Evolutionary conservation across 2,329 filamentous ascomycete genomes (phyloP).

Genomic region (Neonectria magnoliae): DNA sequence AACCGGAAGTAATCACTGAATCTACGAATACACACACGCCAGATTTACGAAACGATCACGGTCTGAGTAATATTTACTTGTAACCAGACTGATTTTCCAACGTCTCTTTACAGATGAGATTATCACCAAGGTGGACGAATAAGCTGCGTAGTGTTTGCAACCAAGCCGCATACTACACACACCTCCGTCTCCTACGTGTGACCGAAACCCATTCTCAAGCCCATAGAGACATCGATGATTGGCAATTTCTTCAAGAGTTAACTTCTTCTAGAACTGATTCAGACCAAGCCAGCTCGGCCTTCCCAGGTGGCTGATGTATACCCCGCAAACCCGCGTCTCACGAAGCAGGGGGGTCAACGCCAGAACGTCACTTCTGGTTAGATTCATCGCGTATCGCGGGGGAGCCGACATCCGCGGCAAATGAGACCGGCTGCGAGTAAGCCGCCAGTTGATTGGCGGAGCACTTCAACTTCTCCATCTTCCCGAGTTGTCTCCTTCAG

Average conservation of each 20-base stretch:
- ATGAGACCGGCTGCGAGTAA: conserved; percentile 21
- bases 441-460: conserved; percentile 13
- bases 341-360: background rate
- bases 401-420: conserved; percentile 14
- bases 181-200: conserved; percentile 4
- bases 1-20: background rate
- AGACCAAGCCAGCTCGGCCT: background rate
- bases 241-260: background rate
- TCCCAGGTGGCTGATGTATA: background rate
- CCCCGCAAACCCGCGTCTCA: conserved; percentile 24
- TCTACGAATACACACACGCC: too few species aligned
- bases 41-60: background rate
- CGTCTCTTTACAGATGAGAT: background rate
- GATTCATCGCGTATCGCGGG: conserved; percentile 23
- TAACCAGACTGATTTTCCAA: background rate
- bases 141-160: background rate
- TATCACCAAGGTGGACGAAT: background rate
- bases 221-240: conserved; percentile 6
- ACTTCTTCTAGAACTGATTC: background rate
- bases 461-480: background rate
- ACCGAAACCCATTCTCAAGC: background rate
- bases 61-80: background rate
- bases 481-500: background rate
- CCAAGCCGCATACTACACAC: background rate
- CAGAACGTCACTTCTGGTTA: conserved; percentile 5